Percentiles rank a stretch among this genome's conserved stretches.
These are phyloP conservation scores for Cymbopogon citratus DNA, from an alignment of 176 grass and related monocot genomes.

Conservation along the genomic window DNA sequence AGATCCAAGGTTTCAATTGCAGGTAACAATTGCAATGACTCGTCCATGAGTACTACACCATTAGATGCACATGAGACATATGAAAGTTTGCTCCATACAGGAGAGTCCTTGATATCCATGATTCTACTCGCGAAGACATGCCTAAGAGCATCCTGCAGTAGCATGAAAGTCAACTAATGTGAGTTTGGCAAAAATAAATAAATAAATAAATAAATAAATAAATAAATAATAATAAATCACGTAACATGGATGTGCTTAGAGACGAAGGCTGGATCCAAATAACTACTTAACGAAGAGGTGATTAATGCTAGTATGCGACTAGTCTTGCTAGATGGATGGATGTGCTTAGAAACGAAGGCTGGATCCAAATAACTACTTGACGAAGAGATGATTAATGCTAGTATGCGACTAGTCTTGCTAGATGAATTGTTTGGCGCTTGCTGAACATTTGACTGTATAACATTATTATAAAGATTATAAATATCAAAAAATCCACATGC, in stretches of 20 bases:
- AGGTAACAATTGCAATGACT: constrained; percentile 83
- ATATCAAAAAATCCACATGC: neutral
- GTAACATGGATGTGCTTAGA: neutral
- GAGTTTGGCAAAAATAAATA: constrained; percentile 8
- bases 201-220: no score
- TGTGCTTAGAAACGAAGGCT: constrained; percentile 1
- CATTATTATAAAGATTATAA: neutral
- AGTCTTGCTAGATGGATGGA: neutral
- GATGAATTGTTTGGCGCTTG: neutral
- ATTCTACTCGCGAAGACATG: constrained; percentile 94
- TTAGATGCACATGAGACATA: constrained; percentile 90
- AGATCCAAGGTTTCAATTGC: constrained; percentile 85
- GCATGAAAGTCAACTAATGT: constrained; percentile 17
- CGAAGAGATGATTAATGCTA: constrained; percentile 9
- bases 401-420: neutral
- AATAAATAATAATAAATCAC: no score
- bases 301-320: constrained; percentile 12
- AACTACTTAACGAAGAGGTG: neutral
- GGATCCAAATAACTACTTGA: neutral
- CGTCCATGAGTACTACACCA: constrained; percentile 84
- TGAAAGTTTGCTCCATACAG: constrained; percentile 68
- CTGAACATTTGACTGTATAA: constrained; percentile 16
- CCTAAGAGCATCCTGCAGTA: constrained; percentile 83
- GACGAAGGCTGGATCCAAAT: neutral
- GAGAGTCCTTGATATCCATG: constrained; percentile 84